A percentile compares a stretch with the other conserved stretches of the same genome.
phyloP scores from a whole-genome alignment of 352 stramenopile genomes.

The Globisporangium radiosum region DNA sequence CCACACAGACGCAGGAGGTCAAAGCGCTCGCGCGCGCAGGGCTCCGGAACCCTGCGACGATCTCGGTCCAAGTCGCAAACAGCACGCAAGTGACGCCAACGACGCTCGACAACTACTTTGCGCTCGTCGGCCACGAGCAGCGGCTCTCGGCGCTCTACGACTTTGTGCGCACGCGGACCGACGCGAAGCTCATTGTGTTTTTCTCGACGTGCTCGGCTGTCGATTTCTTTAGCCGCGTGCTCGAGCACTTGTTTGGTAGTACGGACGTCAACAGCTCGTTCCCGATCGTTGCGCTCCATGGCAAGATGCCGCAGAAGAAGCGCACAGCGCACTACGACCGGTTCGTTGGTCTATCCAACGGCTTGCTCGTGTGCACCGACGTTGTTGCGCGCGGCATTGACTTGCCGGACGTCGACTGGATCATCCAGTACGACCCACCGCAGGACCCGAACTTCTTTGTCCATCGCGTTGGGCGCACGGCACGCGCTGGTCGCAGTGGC shows the following conservation, averaged over 20 bases:
- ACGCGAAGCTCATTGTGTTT: constrained; percentile 96
- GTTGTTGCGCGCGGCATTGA: constrained; percentile 98
- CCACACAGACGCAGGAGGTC: constrained; percentile 93
- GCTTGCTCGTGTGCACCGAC: constrained; percentile 97
- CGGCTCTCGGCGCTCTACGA: constrained; percentile 90
- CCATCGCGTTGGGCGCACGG: constrained; percentile 97
- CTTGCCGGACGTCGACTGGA: constrained; percentile 97
- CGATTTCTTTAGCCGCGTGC: constrained; percentile 95
- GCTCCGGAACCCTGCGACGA: constrained; percentile 96
- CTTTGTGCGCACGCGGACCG: constrained; percentile 89
- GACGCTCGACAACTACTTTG: constrained; percentile 93
- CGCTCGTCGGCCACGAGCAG: constrained; percentile 90
- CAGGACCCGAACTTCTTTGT: constrained; percentile 99
- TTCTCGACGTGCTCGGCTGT: constrained; percentile 98
- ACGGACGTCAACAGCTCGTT: constrained; percentile 20
- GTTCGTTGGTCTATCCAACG: constrained; percentile 48
- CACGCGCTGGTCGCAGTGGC: constrained; percentile 91
- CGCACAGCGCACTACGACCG: constrained; percentile 72
- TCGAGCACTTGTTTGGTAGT: constrained; percentile 68
- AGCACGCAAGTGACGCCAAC: constrained; percentile 72
- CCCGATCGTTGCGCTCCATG: constrained; percentile 83
- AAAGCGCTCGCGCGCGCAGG: constrained; percentile 93
- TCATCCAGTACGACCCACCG: constrained; percentile 97
- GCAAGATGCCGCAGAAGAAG: constrained; percentile 93
- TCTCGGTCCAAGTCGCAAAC: constrained; percentile 94